phyloP scores from a whole-genome alignment of 2,329 filamentous ascomycete genomes.

The Coniochaeta ligniaria region DNA sequence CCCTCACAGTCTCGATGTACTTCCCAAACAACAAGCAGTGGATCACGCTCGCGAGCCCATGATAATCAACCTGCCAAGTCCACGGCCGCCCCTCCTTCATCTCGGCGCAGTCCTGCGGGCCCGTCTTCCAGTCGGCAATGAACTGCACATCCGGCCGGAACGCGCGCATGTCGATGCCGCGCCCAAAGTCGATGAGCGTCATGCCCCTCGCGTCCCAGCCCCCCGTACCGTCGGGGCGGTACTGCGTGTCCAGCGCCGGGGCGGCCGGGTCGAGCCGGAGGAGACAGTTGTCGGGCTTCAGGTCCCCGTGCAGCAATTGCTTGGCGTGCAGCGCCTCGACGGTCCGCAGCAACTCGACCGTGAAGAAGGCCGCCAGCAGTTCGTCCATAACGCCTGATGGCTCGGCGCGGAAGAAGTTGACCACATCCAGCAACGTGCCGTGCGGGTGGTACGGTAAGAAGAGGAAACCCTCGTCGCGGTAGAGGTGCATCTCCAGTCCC shows the following conservation, averaged over 20 bases:
- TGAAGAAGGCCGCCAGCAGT: constrained; percentile 88
- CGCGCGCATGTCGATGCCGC: constrained; percentile 85
- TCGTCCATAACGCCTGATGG: constrained; percentile 77
- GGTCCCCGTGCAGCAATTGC: constrained; percentile 79
- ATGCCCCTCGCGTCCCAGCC: constrained; percentile 80
- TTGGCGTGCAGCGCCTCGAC: constrained; percentile 79
- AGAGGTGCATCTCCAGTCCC: constrained; percentile 87
- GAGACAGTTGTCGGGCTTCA: constrained; percentile 94
- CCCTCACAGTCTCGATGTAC: constrained; percentile 76
- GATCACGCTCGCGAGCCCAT: constrained; percentile 81
- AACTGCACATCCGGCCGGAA: constrained; percentile 76
- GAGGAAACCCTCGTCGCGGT: constrained; percentile 82
- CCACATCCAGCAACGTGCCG: constrained; percentile 88
- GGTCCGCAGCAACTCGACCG: constrained; percentile 83
- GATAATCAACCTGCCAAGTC: constrained; percentile 97
- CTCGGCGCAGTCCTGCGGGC: constrained; percentile 83
- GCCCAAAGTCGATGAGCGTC: constrained; percentile 87
- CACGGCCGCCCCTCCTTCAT: constrained; percentile 91
- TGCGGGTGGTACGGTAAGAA: constrained; percentile 82
- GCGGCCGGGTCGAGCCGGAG: constrained; percentile 60
- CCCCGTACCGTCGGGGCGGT: constrained; percentile 63
- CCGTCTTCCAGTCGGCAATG: constrained; percentile 91
- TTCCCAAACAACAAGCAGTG: constrained; percentile 89
- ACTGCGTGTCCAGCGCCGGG: constrained; percentile 48
- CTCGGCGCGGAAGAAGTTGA: constrained; percentile 77